These are phyloP conservation scores for Podospora comata DNA, from an alignment of 495 filamentous ascomycete species.

Conservation along the genomic window DNA sequence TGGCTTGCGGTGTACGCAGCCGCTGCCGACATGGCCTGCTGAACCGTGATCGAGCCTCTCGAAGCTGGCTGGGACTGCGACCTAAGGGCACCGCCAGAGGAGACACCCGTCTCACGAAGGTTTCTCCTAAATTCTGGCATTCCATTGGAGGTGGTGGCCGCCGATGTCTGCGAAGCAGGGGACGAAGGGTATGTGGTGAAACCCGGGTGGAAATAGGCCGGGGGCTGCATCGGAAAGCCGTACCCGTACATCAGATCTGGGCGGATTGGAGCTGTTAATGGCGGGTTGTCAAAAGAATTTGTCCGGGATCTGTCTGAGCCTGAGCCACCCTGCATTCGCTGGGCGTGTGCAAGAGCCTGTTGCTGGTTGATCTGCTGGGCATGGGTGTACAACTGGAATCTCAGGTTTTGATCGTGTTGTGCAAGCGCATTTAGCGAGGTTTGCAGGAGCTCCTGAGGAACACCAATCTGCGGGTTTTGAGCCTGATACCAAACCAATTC, in stretches of 20 bases:
- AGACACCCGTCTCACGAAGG: conserved; percentile 42
- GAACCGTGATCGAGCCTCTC: conserved; percentile 35
- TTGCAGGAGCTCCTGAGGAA: conserved; percentile 45
- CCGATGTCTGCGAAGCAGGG: conserved; percentile 39
- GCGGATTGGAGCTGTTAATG: conserved; percentile 49
- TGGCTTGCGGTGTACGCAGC: conserved; percentile 21
- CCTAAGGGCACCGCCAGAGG: conserved; percentile 44
- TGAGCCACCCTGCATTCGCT: conserved; percentile 40
- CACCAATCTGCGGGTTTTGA: conserved; percentile 32
- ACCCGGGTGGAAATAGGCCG: conserved; percentile 32
- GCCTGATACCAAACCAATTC: conserved; percentile 45
- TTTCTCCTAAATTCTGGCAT: conserved; percentile 48
- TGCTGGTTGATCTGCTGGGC: conserved; percentile 45
- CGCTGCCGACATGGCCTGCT: conserved; percentile 23
- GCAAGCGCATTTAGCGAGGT: conserved; percentile 37
- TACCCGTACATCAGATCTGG: conserved; percentile 46
- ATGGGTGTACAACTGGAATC: conserved; percentile 48
- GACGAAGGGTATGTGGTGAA: conserved; percentile 48
- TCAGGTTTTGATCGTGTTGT: conserved; percentile 39
- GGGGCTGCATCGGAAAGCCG: conserved; percentile 26
- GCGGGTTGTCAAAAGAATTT: conserved; percentile 52
- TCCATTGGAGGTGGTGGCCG: conserved; percentile 34
- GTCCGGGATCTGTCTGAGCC: conserved; percentile 48
- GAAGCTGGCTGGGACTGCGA: conserved; percentile 58
- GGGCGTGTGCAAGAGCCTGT: conserved; percentile 44